These are phyloP conservation scores for Trichoderma afroharzianum DNA, from an alignment of 2,329 filamentous ascomycete genomes.

Conservation along the genomic window DNA sequence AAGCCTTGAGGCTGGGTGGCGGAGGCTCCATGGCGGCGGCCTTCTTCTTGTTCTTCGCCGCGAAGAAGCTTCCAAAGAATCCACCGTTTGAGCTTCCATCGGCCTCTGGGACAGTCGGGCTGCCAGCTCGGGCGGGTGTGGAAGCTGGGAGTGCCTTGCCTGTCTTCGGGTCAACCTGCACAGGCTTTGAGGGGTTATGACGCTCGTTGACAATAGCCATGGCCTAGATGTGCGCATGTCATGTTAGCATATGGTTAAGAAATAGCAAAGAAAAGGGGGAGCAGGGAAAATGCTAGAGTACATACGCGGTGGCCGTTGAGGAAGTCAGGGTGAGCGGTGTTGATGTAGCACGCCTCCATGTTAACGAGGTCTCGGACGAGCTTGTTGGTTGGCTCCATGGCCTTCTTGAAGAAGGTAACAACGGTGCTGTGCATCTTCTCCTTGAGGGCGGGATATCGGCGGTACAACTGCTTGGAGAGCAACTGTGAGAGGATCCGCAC, in stretches of 20 bases:
- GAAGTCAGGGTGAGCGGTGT: conserved; percentile 97
- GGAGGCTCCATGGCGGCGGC: conserved; percentile 99
- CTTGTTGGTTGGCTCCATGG: conserved; percentile 98
- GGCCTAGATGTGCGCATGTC: conserved; percentile 47
- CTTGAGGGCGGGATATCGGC: conserved; percentile 89
- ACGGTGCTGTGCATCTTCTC: conserved; percentile 95
- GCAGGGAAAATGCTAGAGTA: conserved; percentile 19
- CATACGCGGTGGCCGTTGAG: conserved; percentile 84
- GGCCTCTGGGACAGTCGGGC: conserved; percentile 61
- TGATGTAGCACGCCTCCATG: conserved; percentile 98
- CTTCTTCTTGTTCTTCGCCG: conserved; percentile 99
- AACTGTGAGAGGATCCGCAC: conserved; percentile 92
- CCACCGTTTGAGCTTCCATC: conserved; percentile 59
- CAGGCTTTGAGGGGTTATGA: conserved; percentile 75
- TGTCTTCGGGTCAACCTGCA: conserved; percentile 97
- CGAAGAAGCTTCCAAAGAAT: conserved; percentile 98
- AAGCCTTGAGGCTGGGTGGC: conserved; percentile 88
- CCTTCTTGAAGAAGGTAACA: conserved; percentile 94
- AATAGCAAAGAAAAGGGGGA: neutral
- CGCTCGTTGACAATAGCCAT: conserved; percentile 98
- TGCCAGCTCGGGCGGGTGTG: conserved; percentile 68
- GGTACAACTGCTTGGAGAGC: conserved; percentile 82
- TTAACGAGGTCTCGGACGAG: conserved; percentile 86
- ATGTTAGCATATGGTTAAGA: conserved; percentile 13
- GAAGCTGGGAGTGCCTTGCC: conserved; percentile 80